A percentile compares a stretch with the other conserved stretches of the same genome.
These are phyloP conservation scores for Arabidopsis suecica DNA, from an alignment of 345 rosid species.

Conservation along the genomic window DNA sequence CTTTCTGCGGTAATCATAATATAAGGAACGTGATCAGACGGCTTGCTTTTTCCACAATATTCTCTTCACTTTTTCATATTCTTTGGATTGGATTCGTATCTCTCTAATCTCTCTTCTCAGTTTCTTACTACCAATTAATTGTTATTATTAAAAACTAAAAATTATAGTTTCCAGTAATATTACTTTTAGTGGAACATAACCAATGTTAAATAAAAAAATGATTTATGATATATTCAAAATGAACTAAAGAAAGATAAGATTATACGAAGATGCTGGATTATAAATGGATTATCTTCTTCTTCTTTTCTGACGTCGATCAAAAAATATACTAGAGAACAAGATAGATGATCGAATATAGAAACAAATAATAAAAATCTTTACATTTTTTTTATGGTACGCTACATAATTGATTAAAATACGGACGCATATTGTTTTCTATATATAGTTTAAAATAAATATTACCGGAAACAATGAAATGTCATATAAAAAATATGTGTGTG, in stretches of 20 bases:
- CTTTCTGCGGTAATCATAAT: conserved; percentile 52
- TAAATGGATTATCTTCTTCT: background rate
- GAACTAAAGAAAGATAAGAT: too few species aligned
- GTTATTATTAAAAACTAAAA: background rate
- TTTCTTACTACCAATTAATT: conserved; percentile 26
- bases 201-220: background rate
- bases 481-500: background rate
- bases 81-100: conserved; percentile 46
- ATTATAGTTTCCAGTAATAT: background rate
- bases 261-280: conserved; percentile 10
- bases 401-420: background rate
- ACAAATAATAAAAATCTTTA: background rate
- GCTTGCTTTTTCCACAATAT: conserved; percentile 41
- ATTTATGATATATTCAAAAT: too few species aligned
- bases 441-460: background rate
- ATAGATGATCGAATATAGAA: conserved; percentile 10
- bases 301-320: background rate
- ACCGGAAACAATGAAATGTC: background rate
- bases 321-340: background rate
- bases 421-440: background rate
- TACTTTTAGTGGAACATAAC: too few species aligned
- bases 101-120: conserved; percentile 28
- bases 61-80: conserved; percentile 36
- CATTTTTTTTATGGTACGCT: background rate
- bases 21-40: conserved; percentile 44